Evolutionary conservation across 2,329 filamentous ascomycete genomes (phyloP), one percentile per base, ranked within the genome.

Genomic region (Pestalotiopsis sp.): DNA sequence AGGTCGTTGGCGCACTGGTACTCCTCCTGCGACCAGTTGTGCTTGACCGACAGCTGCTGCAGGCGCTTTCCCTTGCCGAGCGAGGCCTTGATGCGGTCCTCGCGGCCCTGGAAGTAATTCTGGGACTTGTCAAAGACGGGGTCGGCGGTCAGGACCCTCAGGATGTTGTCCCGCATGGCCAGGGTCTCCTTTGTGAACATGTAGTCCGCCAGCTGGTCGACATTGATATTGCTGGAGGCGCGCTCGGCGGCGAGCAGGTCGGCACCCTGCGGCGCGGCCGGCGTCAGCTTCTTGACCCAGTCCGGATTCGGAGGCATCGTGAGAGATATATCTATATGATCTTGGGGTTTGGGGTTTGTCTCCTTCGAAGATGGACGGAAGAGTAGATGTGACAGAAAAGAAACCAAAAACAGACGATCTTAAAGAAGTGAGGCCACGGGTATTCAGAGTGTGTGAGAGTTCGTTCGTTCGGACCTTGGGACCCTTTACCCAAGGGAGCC

Each of bases 51-150:
- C 69, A 95, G 82, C 74, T 91, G 89, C 67, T 89, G 87, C 74
- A 95, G 81, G 65, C 87, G 86, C 85, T 95, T 95, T 61, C 86
- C 91, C 69, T 92, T 85, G 5, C 89, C 91, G 67, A 95, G 83
- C 1, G 92, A 88, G 41, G 87, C 88, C 76, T 93, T 87, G 75
- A 94, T 90, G 63, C 90, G 86, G 71, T 92, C 91, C 31, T 88
- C 85, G 59, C 92, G 84, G 57, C 92, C 91, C 72, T 89, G 86
- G 78, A 92, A 93, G 81, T 94, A 93, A 77, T 94, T 94, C 72
- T 92, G 89, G 3, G 89, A 89, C 82, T 94, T 95, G 80, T 94
- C 91, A 73, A 95, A 94, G 68, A 94, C 86, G 66, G 88, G 87
- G 69, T 95, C 91, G 0, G 84, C 78, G 73, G 90, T 83, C 4